phyloP scores from a whole-genome alignment of 441 rosid species.

The Adansonia rubrostipa region DNA sequence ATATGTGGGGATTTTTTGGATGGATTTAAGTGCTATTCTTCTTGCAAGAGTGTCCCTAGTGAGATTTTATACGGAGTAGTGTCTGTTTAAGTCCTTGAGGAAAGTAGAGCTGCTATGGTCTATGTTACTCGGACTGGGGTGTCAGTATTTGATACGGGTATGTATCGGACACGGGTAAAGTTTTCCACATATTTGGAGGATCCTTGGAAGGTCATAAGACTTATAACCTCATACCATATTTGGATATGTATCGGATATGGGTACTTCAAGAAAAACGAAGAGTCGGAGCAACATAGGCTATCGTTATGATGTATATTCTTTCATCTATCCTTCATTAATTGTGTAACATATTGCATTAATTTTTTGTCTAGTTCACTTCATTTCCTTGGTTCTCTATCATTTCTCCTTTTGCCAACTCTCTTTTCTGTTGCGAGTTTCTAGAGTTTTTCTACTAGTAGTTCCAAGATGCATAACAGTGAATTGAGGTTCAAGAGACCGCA shows the following conservation, averaged over 20 bases:
- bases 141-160: too few relatives aligned
- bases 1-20: neutral
- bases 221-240: too few relatives aligned
- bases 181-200: too few relatives aligned
- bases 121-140: too few relatives aligned
- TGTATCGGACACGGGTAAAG: too few relatives aligned
- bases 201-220: too few relatives aligned
- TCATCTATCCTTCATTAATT: neutral
- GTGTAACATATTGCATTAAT: neutral
- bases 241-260: too few relatives aligned
- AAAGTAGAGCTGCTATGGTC: neutral
- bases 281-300: neutral
- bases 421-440: neutral
- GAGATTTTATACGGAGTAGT: neutral
- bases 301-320: neutral
- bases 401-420: neutral
- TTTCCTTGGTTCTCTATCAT: neutral
- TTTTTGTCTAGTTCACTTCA: neutral
- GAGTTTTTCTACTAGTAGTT: neutral
- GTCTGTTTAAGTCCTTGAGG: neutral
- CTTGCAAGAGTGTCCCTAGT: neutral
- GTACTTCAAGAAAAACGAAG: too few relatives aligned
- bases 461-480: neutral
- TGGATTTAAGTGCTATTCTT: neutral
- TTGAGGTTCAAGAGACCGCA: constrained; percentile 2